These are phyloP conservation scores for Solanum paucissectum DNA, from an alignment of 257 asterid species.

Conservation along the genomic window DNA sequence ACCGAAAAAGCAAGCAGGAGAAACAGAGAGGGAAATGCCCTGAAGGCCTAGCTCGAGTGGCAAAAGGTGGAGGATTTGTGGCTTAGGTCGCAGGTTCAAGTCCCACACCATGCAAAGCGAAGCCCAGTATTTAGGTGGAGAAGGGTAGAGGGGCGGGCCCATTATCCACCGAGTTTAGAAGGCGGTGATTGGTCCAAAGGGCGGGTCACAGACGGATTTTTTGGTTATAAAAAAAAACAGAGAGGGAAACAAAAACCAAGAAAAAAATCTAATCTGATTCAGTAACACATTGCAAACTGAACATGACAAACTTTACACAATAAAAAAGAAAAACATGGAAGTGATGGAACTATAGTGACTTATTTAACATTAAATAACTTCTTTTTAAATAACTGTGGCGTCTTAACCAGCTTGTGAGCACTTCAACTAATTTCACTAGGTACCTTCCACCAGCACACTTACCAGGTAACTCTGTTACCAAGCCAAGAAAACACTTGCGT, in stretches of 20 bases:
- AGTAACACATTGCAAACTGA: neutral
- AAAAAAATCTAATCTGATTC: neutral
- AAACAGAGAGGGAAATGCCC: neutral
- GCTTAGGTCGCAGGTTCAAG: too few relatives aligned
- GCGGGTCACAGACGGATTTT: too few relatives aligned
- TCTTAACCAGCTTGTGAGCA: neutral
- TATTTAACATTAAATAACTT: neutral
- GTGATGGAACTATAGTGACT: neutral
- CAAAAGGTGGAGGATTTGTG: too few relatives aligned
- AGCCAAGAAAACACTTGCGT: neutral
- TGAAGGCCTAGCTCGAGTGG: too few relatives aligned
- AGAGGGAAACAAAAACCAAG: neutral
- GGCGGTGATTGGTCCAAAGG: too few relatives aligned
- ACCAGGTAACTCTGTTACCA: neutral
- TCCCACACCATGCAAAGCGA: too few relatives aligned
- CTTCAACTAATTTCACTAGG: neutral
- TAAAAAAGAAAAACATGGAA: neutral
- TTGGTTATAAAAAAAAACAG: too few relatives aligned
- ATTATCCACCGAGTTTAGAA: too few relatives aligned
- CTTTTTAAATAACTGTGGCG: neutral
- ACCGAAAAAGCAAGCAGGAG: neutral
- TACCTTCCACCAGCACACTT: neutral
- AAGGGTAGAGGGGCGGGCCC: too few relatives aligned
- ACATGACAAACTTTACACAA: neutral
- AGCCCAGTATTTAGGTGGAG: too few relatives aligned